Percentiles rank a stretch among this genome's conserved stretches.
These are phyloP conservation scores for Galerina sulciceps DNA, from an alignment of 768 basidiomycete genomes.

Conservation along the genomic window DNA sequence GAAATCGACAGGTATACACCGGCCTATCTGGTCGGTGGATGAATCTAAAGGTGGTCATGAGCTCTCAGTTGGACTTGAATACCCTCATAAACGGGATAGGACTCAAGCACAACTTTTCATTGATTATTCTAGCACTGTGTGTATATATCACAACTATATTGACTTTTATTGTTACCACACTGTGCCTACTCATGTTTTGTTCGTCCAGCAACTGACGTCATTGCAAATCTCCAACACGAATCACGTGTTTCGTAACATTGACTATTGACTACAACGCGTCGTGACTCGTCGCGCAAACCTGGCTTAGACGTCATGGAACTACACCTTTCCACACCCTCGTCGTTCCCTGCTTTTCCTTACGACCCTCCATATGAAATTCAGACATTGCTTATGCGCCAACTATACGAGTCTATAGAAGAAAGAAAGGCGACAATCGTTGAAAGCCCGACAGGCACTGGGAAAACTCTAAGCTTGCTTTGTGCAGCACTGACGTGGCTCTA, in stretches of 20 bases:
- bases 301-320: conserved; percentile 28
- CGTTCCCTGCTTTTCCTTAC: conserved; percentile 85
- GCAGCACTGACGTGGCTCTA: conserved; percentile 75
- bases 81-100: conserved; percentile 6
- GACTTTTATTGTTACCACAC: not conserved
- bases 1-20: not conserved
- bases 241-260: conserved; percentile 14
- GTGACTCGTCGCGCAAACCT: not conserved
- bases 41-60: conserved; percentile 2
- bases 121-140: not conserved
- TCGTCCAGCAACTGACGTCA: conserved; percentile 2
- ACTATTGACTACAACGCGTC: not conserved
- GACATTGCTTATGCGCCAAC: conserved; percentile 82
- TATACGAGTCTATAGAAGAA: conserved; percentile 81
- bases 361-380: conserved; percentile 85
- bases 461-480: conserved; percentile 82
- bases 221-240: conserved; percentile 16
- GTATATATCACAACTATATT: conserved; percentile 2
- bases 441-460: conserved; percentile 91
- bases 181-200: not conserved
- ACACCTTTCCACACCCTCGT: conserved; percentile 62
- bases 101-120: not conserved
- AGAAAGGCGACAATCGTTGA: conserved; percentile 82
- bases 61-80: not conserved
- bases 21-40: conserved; percentile 5